Conservation (phyloP, 2,329 filamentous ascomycete species). For the Diaporthe ampelina region DNA sequence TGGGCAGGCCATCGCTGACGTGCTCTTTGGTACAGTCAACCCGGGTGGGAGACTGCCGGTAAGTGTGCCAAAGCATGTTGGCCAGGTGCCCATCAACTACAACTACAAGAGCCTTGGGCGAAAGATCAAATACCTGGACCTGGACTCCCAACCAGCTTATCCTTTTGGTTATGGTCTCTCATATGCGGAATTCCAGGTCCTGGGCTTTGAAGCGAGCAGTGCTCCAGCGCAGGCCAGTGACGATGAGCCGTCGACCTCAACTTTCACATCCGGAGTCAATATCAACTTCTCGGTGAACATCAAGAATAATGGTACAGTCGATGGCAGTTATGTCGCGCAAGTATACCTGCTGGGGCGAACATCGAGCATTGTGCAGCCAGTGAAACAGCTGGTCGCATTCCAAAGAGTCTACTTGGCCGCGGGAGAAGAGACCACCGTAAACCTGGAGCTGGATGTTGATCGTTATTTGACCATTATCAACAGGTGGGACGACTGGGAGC, state of each 20-base stretch:
- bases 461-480: constrained; percentile 59
- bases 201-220: constrained; percentile 45
- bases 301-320: constrained; percentile 51
- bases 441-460: constrained; percentile 55
- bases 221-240: neutral
- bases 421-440: constrained; percentile 50
- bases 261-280: constrained; percentile 43
- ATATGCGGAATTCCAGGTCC: constrained; percentile 50
- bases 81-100: constrained; percentile 54
- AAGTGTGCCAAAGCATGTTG: constrained; percentile 52
- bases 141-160: constrained; percentile 49
- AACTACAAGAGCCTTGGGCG: constrained; percentile 51
- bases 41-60: constrained; percentile 53
- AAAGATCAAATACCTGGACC: constrained; percentile 49
- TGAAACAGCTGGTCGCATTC: constrained; percentile 60
- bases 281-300: constrained; percentile 54
- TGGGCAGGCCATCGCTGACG: constrained; percentile 53
- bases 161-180: constrained; percentile 54
- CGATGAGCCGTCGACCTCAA: neutral
- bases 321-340: constrained; percentile 56
- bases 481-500: constrained; percentile 56
- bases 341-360: constrained; percentile 57
- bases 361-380: constrained; percentile 56
- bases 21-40: constrained; percentile 50
- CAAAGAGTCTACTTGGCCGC: constrained; percentile 54